Base-by-base conservation (phyloP, 1,139 yeast genomes). In the Zygosaccharomyces pseudobailii region DNA sequence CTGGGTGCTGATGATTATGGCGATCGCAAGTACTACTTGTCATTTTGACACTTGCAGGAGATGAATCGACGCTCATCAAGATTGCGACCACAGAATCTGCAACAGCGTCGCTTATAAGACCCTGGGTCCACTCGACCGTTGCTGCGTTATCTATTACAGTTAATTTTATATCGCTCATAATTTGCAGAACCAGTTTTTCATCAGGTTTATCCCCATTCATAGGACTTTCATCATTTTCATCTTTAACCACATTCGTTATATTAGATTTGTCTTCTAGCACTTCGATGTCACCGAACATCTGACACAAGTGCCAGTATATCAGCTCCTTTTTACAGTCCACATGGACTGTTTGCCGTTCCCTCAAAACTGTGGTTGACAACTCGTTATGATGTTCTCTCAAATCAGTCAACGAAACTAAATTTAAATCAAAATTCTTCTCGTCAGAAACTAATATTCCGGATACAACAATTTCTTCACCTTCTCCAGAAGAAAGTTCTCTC, bases 21-120 rank as follows among this genome's bases (percentile, higher is more conserved):
- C 80, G 86, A 5, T 68, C 58, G 57, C 84, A 83, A 1, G 73
- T 59, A 46, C 75, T 74, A 3, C 95, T 80, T 9, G 95, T 82
- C 52, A 88, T 66, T 61, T 89, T 92, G 24, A 92, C 96, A 4
- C 97, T 87, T 0, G 96, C 95, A 3, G 97, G 97, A 0, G 96
- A 84, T 0, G 96, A 84, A 63, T 92, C 98, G 37, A 92, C 94
- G 37, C 96, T 87, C 65, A 92, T 76, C 32, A 92, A 70, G 38
- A 92, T 88, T 0, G 97, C 96, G 51, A 94, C 78, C 2, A 89
- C 87, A 37, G 97, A 84, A 62, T 92, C 99, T 0, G 98, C 98
- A 56, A 92, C 79, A 0, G 97, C 85, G 59, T 92, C 98, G 47
- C 88, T 90, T 73, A 89, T 80, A 46, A 87, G 74, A 53, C 90